phyloP scores from a whole-genome alignment of 2,329 filamentous ascomycete genomes.

The Cercospora sp. region DNA sequence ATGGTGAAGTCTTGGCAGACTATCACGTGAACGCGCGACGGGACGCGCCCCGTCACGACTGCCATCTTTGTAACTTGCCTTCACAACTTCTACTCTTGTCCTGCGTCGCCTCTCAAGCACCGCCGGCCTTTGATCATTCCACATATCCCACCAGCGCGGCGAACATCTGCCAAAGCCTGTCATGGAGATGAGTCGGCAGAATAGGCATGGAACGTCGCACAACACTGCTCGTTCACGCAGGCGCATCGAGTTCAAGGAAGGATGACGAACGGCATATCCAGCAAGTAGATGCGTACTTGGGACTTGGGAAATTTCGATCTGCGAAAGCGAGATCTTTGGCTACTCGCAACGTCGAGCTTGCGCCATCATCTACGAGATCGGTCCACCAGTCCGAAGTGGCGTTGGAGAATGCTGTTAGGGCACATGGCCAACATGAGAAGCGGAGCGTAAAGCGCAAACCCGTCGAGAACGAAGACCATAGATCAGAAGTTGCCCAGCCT shows the following conservation, averaged over 20 bases:
- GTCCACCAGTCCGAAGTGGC: not conserved
- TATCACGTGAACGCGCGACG: not conserved
- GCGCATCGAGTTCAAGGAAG: constrained; percentile 44
- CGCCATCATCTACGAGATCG: constrained; percentile 31
- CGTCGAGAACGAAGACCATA: not conserved
- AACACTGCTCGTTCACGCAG: constrained; percentile 48
- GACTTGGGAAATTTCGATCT: not conserved
- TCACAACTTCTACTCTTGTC: not conserved
- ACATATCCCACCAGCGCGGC: not conserved
- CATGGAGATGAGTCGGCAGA: constrained; percentile 9
- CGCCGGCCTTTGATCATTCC: not conserved
- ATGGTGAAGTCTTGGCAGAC: not conserved
- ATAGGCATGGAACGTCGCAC: constrained; percentile 19
- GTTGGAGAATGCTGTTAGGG: not conserved
- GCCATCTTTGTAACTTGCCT: not conserved
- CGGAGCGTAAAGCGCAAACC: not conserved
- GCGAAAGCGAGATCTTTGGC: not conserved
- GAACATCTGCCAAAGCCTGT: not conserved
- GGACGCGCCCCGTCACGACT: not conserved
- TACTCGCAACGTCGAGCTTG: not conserved
- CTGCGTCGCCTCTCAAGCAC: not conserved
- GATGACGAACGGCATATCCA: constrained; percentile 46
- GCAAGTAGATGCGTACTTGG: constrained; percentile 44
- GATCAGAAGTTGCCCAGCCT: not conserved
- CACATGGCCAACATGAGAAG: not conserved